Evolutionary conservation across 1,284 basidiomycete genomes (phyloP).

Genomic region (Sphaerobolus stellatus): DNA sequence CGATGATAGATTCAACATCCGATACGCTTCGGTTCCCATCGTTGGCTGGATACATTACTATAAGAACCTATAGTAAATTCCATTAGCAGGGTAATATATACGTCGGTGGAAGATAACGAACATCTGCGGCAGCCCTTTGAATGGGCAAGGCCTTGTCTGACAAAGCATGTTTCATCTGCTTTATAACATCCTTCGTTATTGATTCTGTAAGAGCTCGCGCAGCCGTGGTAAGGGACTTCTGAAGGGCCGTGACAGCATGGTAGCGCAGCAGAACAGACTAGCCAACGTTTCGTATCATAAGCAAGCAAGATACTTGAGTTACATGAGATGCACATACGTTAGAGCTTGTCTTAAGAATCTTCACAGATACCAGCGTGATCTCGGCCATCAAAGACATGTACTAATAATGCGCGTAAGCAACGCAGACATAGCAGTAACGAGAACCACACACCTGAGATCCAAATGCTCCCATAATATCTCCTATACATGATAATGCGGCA

Average conservation of each 20-base stretch:
- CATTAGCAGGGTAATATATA: constrained; percentile 10
- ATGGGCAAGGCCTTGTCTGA: constrained; percentile 85
- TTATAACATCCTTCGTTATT: constrained; percentile 79
- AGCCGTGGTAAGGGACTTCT: constrained; percentile 74
- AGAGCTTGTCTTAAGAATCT: constrained; percentile 65
- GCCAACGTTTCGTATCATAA: not conserved
- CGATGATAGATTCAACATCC: constrained; percentile 77
- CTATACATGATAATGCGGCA: constrained; percentile 78
- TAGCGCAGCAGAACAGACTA: constrained; percentile 81
- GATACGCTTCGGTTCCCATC: constrained; percentile 51
- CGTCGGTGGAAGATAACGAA: constrained; percentile 42
- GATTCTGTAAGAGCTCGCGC: constrained; percentile 83
- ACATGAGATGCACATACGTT: constrained; percentile 47
- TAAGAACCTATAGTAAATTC: constrained; percentile 52
- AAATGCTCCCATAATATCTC: constrained; percentile 82
- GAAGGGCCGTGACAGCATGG: constrained; percentile 76
- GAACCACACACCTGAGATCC: constrained; percentile 70
- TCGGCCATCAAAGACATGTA: constrained; percentile 96
- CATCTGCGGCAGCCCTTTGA: constrained; percentile 82
- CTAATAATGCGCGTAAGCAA: constrained; percentile 39
- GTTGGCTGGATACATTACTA: constrained; percentile 59
- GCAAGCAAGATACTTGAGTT: not conserved
- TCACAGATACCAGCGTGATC: constrained; percentile 64
- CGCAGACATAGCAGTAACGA: no score
- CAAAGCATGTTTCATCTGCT: constrained; percentile 75